Evolutionary conservation across 140 eudicot species (phyloP), one percentile per base, ranked within the genome.

Genomic region (Ambrosia hybrid): DNA sequence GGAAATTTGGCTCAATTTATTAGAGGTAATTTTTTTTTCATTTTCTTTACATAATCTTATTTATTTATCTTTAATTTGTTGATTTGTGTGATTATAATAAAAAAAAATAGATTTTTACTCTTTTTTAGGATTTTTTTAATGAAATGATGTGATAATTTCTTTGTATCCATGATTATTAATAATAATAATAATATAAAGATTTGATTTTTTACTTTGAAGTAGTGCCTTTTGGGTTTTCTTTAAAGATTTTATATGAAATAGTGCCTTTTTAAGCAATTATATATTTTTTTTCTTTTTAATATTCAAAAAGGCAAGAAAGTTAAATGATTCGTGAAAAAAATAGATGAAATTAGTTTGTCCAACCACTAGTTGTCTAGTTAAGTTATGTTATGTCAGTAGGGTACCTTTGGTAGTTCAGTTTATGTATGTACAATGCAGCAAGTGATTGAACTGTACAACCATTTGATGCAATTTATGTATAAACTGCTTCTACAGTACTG

Each of bases 131-230:
- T 4, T 36, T 51, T 63, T 52, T 63, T 1, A 73, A 30, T 30
- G 61, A 37, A 34, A 21, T 65, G 1, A 45, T 41, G 58, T 72
- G 63, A 73, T 46, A 67, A 33, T 75, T 48, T 79, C 33, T 70
- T 83, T 41, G 15, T 70, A 48, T 59, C 36, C 13, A 41, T 79
- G 13, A 63, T 68, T 82, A 37, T 15, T 46, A 72, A 37, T 41
- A 41, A 41, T 41, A 5, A 4, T 59, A 21, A 26, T 21, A 5
- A 30, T 58, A 21, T 61, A 61, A 61, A 61, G 67, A 36, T 61
- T 61, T 61, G 48, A 13, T 61, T 36, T 36, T 62, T 63, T 63
- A 63, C 68, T 38, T n/a, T n/a, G n/a, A n/a, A n/a, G n/a, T n/a
- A n/a, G n/a, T n/a, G n/a, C n/a, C n/a, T n/a, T 63, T 38, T 14